A percentile compares a stretch with the other conserved stretches of the same genome.
Evolutionary conservation across 805 yeast genomes (phyloP).

Genomic region (Yamadazyma kitorensis): DNA sequence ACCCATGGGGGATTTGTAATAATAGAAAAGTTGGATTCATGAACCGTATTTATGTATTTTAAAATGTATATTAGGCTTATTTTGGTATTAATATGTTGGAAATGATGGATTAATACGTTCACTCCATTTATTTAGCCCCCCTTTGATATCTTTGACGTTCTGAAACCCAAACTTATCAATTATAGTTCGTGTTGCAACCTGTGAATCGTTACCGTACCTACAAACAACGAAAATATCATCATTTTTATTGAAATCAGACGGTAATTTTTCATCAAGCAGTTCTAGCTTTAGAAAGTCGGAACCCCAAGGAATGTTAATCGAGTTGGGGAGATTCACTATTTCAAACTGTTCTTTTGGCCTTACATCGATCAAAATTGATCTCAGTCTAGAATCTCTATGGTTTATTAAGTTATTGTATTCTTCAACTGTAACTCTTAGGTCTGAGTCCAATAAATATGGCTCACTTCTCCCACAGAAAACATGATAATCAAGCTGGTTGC

Average conservation of each 20-base stretch:
- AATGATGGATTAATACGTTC: conserved; percentile 53
- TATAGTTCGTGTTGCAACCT: conserved; percentile 61
- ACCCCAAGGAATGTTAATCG: conserved; percentile 63
- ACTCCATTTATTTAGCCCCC: conserved; percentile 77
- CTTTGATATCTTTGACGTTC: conserved; percentile 63
- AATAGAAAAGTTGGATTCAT: conserved; percentile 37
- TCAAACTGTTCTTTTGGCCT: conserved; percentile 75
- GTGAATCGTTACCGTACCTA: conserved; percentile 89
- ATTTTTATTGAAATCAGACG: conserved; percentile 6
- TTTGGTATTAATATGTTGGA: conserved; percentile 55
- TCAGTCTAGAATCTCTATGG: no score
- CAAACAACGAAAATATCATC: conserved; percentile 62
- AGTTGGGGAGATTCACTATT: conserved; percentile 57
- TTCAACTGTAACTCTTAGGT: conserved; percentile 47
- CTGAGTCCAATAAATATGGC: conserved; percentile 42
- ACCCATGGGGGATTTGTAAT: conserved; percentile 50
- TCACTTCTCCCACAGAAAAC: conserved; percentile 70
- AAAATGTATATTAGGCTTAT: conserved; percentile 1
- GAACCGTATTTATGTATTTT: neutral
- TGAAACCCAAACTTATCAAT: conserved; percentile 47
- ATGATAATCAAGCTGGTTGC: conserved; percentile 56
- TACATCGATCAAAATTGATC: conserved; percentile 72
- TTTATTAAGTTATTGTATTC: conserved; percentile 22
- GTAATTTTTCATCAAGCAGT: conserved; percentile 14
- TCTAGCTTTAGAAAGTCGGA: conserved; percentile 33